A percentile compares a stretch with the other conserved stretches of the same genome.
phyloP scores from a whole-genome alignment of 192 early-diverging fungal species.

The Rhizoclosmatium globosum region DNA sequence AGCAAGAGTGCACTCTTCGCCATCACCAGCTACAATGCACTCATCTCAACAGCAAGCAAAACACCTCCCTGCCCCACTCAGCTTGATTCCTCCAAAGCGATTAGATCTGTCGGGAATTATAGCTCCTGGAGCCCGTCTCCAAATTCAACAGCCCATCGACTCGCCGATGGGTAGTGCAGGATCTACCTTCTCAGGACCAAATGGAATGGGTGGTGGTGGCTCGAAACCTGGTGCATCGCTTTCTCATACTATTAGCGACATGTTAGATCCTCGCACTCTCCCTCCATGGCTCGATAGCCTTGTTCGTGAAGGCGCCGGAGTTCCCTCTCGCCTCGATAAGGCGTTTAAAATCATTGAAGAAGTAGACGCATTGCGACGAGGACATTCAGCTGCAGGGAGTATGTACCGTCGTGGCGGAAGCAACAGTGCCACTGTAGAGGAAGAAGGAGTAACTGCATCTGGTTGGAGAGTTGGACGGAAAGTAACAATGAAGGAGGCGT shows the following conservation, averaged over 20 bases:
- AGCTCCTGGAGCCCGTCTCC: neutral
- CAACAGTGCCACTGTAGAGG: no score
- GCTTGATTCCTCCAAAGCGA: constrained; percentile 6
- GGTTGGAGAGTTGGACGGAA: neutral
- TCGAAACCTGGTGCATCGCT: constrained; percentile 29
- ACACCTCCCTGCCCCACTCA: neutral
- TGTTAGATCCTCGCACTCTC: constrained; percentile 12
- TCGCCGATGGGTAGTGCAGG: neutral
- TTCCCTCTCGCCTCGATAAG: constrained; percentile 5
- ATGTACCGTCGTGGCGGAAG: neutral
- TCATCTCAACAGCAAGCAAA: neutral
- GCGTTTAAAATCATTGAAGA: constrained; percentile 27
- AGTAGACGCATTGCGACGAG: neutral
- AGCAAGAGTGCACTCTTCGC: neutral
- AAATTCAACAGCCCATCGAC: neutral
- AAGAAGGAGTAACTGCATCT: no score
- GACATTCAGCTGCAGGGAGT: neutral
- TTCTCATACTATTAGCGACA: neutral
- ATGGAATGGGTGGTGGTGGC: neutral
- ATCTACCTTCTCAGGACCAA: neutral
- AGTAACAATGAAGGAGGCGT: constrained; percentile 5
- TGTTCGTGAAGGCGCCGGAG: neutral
- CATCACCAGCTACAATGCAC: neutral
- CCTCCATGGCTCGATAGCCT: constrained; percentile 27
- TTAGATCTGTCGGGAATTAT: constrained; percentile 8